phyloP scores from a whole-genome alignment of 495 filamentous ascomycete species.

The Gamarada debralockiae region DNA sequence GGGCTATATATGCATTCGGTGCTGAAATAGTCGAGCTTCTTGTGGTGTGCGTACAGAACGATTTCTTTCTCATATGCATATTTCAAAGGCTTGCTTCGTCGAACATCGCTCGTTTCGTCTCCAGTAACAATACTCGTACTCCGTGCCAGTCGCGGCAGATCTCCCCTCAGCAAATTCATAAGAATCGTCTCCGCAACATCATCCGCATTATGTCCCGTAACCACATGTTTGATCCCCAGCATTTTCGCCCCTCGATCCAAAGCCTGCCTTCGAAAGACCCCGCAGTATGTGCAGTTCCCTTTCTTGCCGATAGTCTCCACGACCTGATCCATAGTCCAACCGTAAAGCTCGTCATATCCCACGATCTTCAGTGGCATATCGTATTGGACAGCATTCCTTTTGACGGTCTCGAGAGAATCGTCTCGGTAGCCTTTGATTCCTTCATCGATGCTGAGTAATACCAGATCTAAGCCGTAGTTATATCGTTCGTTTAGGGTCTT shows the following conservation, averaged over 20 bases:
- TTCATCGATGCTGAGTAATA: conserved; percentile 91
- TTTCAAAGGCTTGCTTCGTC: conserved; percentile 92
- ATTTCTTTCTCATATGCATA: conserved; percentile 99
- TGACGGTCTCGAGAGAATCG: conserved; percentile 92
- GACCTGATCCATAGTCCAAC: conserved; percentile 99
- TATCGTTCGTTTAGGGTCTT: conserved; percentile 92
- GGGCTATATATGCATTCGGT: conserved; percentile 98
- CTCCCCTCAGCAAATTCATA: conserved; percentile 93
- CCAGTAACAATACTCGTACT: conserved; percentile 92
- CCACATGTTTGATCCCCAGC: conserved; percentile 87
- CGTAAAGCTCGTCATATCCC: conserved; percentile 91
- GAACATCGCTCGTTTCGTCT: conserved; percentile 68
- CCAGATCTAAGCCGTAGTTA: conserved; percentile 78
- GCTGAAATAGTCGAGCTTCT: conserved; percentile 93
- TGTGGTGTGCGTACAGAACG: conserved; percentile 93
- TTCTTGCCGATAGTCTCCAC: conserved; percentile 95
- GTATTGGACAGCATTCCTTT: conserved; percentile 87
- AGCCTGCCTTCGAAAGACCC: conserved; percentile 92
- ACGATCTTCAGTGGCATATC: conserved; percentile 87
- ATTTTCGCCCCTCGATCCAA: conserved; percentile 87
- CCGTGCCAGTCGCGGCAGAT: conserved; percentile 79
- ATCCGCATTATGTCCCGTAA: conserved; percentile 97
- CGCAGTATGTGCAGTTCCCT: conserved; percentile 98
- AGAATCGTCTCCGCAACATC: conserved; percentile 97
- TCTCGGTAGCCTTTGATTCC: conserved; percentile 96